Percentiles rank a stretch among this genome's conserved stretches.
These are phyloP conservation scores for Cryphonectria japonica DNA, from an alignment of 2,329 filamentous ascomycete species.

Conservation along the genomic window DNA sequence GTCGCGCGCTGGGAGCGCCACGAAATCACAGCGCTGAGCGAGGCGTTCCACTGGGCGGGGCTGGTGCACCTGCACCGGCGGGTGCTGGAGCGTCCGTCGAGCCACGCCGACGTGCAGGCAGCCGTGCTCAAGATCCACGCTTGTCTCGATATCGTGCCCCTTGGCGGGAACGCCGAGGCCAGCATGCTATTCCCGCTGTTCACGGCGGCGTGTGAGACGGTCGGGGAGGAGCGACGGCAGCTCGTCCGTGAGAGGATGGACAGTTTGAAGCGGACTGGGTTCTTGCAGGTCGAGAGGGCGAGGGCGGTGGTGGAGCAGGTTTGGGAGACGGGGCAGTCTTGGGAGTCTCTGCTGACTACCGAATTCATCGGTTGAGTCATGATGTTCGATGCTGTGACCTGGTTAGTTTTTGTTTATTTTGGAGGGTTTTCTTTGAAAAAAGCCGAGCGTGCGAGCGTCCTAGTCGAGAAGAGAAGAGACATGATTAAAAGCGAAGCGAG, in stretches of 20 bases:
- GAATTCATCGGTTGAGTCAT: conserved; percentile 67
- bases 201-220: conserved; percentile 77
- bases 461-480: neutral
- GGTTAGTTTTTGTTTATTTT: neutral
- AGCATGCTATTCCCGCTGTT: conserved; percentile 82
- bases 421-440: too few species aligned
- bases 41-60: conserved; percentile 79
- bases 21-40: conserved; percentile 73
- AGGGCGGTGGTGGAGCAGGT: conserved; percentile 68
- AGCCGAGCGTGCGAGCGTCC: neutral
- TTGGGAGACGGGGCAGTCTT: conserved; percentile 69
- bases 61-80: conserved; percentile 75
- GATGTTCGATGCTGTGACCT: neutral
- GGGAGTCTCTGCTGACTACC: conserved; percentile 68
- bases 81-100: conserved; percentile 64
- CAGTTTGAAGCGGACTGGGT: conserved; percentile 71
- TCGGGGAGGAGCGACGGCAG: conserved; percentile 56
- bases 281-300: conserved; percentile 71
- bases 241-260: conserved; percentile 68
- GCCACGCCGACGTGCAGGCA: conserved; percentile 63
- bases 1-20: conserved; percentile 61
- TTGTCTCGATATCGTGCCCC: conserved; percentile 63
- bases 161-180: conserved; percentile 72
- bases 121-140: conserved; percentile 66
- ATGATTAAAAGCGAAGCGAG: neutral